phyloP scores from a whole-genome alignment of 225 moss, liverwort and hornwort genomes.

The Sphagnum contortum region DNA sequence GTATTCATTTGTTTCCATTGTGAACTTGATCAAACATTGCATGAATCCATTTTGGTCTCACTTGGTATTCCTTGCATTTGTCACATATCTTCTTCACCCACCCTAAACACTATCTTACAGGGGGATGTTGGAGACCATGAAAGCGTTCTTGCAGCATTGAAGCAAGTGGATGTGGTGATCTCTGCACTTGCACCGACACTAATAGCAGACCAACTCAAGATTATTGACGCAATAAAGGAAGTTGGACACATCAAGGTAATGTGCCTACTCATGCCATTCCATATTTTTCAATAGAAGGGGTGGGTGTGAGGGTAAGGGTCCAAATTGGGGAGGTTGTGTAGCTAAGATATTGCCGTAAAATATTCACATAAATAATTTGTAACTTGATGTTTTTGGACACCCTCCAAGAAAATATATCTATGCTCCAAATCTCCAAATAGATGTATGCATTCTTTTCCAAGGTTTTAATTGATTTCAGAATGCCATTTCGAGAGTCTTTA shows the following conservation, averaged over 20 bases:
- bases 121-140: slow-evolving; percentile 29
- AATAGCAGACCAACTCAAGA: slow-evolving; percentile 24
- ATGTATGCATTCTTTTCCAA: too few species aligned
- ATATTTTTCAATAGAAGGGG: too few species aligned
- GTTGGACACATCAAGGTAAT: slow-evolving; percentile 28
- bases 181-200: slow-evolving; percentile 18
- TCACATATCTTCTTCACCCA: background rate
- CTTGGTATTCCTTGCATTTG: background rate
- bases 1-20: background rate
- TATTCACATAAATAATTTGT: too few species aligned
- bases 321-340: too few species aligned
- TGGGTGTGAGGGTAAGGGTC: too few species aligned
- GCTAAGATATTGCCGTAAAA: background rate
- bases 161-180: slow-evolving; percentile 41
- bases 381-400: too few species aligned
- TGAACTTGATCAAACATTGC: background rate
- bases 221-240: slow-evolving; percentile 36
- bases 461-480: background rate
- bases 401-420: too few species aligned
- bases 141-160: slow-evolving; percentile 27
- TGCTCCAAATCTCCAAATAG: too few species aligned
- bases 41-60: too few species aligned
- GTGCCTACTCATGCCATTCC: too few species aligned
- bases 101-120: slow-evolving; percentile 3
- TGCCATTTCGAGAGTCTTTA: too few species aligned